Percentiles rank a stretch among this genome's conserved stretches.
Evolutionary conservation across 768 basidiomycete genomes (phyloP).

Genomic region (Lactarius akahatsu): DNA sequence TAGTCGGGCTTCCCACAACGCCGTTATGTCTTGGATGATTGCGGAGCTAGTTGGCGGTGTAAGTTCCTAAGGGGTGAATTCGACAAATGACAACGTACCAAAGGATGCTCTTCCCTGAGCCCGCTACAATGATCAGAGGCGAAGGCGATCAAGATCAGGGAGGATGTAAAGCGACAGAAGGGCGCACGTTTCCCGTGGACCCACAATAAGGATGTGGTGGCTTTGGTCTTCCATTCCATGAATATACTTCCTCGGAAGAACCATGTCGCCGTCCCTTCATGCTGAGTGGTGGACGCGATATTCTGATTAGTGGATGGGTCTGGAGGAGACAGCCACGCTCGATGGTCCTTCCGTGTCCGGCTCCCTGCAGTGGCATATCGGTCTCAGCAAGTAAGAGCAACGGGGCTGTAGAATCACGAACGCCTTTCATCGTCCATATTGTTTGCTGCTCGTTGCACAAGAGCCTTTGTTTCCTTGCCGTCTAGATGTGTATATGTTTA

Average conservation of each 20-base stretch:
- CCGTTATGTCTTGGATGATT: neutral
- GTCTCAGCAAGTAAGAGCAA: neutral
- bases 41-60: neutral
- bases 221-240: neutral
- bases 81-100: too few species aligned
- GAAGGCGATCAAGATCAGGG: neutral
- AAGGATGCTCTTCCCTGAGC: too few species aligned
- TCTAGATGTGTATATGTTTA: neutral
- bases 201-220: constrained; percentile 1
- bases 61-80: too few species aligned
- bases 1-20: neutral
- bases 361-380: neutral
- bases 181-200: constrained; percentile 7
- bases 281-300: neutral
- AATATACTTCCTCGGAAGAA: neutral
- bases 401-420: neutral
- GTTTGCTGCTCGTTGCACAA: neutral
- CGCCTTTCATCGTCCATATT: neutral
- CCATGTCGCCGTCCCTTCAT: constrained; percentile 4
- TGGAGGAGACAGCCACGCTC: neutral
- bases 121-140: neutral
- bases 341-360: neutral
- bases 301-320: neutral
- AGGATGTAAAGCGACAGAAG: too few species aligned
- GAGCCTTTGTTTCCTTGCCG: neutral